Evolutionary conservation across 768 basidiomycete genomes (phyloP).

Genomic region (Ramaria sp.): DNA sequence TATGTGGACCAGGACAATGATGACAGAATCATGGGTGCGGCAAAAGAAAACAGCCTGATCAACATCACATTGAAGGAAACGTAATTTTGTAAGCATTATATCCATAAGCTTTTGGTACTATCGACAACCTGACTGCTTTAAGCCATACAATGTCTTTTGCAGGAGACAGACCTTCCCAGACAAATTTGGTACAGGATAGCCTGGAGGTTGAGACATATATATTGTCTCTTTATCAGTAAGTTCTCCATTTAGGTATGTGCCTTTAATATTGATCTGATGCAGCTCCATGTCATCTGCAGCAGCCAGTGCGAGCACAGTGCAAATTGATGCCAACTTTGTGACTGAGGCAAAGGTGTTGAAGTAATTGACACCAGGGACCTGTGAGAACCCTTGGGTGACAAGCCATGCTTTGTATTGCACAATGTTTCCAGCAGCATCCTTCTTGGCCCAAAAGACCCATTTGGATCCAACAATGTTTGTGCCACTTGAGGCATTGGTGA

Average conservation of each 20-base stretch:
- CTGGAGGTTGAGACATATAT: too few relatives aligned
- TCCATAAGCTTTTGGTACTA: constrained; percentile 27
- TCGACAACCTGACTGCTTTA: constrained; percentile 24
- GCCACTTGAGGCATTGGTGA: constrained; percentile 15
- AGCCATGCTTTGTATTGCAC: constrained; percentile 19
- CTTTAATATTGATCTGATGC: constrained; percentile 31
- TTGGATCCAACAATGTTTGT: constrained; percentile 15
- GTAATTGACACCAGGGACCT: constrained; percentile 26
- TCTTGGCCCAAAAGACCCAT: constrained; percentile 22
- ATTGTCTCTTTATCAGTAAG: too few relatives aligned
- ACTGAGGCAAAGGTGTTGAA: constrained; percentile 14
- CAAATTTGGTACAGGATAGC: constrained; percentile 28
- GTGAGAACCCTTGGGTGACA: constrained; percentile 21
- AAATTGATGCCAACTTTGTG: constrained; percentile 18
- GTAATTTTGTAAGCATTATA: constrained; percentile 20
- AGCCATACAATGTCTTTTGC: constrained; percentile 23
- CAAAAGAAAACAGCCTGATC: constrained; percentile 19
- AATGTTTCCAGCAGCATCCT: constrained; percentile 16
- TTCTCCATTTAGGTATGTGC: too few relatives aligned
- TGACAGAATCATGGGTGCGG: not conserved
- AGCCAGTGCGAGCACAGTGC: constrained; percentile 26
- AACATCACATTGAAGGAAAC: constrained; percentile 21
- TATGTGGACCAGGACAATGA: constrained; percentile 15
- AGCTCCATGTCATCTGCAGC: constrained; percentile 23
- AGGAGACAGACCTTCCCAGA: constrained; percentile 14